These are phyloP conservation scores for Coriaria nepalensis DNA, from an alignment of 306 rosid genomes.

Conservation along the genomic window DNA sequence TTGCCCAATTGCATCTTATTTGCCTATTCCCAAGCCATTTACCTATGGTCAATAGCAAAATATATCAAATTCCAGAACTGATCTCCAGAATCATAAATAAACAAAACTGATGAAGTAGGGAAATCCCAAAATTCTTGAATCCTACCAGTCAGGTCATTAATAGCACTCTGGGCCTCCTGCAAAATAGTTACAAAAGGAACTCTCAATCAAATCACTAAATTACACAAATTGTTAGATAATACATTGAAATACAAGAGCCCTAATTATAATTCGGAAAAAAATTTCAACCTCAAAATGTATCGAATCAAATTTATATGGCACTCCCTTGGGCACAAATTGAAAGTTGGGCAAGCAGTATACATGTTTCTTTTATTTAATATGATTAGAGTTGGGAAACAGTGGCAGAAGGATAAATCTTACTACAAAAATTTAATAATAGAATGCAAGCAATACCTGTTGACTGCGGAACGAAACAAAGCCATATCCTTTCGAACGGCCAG, in stretches of 20 bases:
- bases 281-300: too few relatives aligned
- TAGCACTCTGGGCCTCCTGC: constrained; percentile 93
- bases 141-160: constrained; percentile 95
- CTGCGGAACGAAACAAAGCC: constrained; percentile 92
- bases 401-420: not conserved
- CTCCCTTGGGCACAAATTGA: too few relatives aligned
- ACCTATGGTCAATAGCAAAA: constrained; percentile 20
- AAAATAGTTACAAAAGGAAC: not conserved
- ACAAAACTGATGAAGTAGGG: not conserved
- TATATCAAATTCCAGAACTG: too few relatives aligned
- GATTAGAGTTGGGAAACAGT: constrained; percentile 2
- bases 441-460: constrained; percentile 47
- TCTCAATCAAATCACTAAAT: too few relatives aligned
- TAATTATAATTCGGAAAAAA: too few relatives aligned
- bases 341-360: too few relatives aligned
- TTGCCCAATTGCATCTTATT: constrained; percentile 96
- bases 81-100: not conserved
- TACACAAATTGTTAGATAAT: too few relatives aligned
- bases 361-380: too few relatives aligned
- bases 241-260: too few relatives aligned
- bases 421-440: not conserved
- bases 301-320: too few relatives aligned
- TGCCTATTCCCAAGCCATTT: constrained; percentile 98
- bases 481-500: constrained; percentile 96
- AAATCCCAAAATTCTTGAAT: not conserved